Evolutionary conservation across 1,284 basidiomycete genomes (phyloP), one percentile per base, ranked within the genome.

Genomic region (Agroathelia rolfsii): DNA sequence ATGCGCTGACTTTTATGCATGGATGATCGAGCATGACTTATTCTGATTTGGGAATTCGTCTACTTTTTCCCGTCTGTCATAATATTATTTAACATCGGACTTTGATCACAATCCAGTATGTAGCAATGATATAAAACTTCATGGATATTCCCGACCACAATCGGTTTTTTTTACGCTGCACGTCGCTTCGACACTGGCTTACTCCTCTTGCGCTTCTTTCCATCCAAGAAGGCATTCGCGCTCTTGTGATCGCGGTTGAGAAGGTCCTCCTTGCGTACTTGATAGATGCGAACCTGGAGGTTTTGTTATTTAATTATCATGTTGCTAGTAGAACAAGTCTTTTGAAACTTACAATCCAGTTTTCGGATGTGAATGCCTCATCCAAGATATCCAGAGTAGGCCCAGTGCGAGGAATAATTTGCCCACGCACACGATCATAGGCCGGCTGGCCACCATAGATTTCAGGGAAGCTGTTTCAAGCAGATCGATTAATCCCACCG

Each of bases 351-450:
- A 89, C 90, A 47, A 96, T 93, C 93, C 92, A 96, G 59, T 96
- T 96, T 62, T 96, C 92, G 6, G 87, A 89, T 2, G 92, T 95
- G 64, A 92, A 96, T 6, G 90, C 92, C 57, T 96, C 92, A 46
- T 95, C 88, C 28, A 95, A 69, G 43, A 82, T 84, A 53, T 96
- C 87, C 28, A 96, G 64, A 28, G 76, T 81, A 30, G 87, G 83
- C n/a, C 84, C 81, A 5, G 62, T 61, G 39, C 66, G 60, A 1
- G 92, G 89, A 37, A 95, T 62, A 7, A 71, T 56, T 55, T 94
- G 90, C 32, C 79, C 67, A 28, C 92, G 72, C 4, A 95, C 92
- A 35, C 93, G 76, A 52, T 96, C 92, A 27, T 67, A 53, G 3
- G 79, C 76, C 36, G 75, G 73, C 56, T 66, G 45, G 25, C 80